These are phyloP conservation scores for Colletotrichum endophyticum DNA, from an alignment of 2,329 filamentous ascomycete genomes.

Conservation along the genomic window DNA sequence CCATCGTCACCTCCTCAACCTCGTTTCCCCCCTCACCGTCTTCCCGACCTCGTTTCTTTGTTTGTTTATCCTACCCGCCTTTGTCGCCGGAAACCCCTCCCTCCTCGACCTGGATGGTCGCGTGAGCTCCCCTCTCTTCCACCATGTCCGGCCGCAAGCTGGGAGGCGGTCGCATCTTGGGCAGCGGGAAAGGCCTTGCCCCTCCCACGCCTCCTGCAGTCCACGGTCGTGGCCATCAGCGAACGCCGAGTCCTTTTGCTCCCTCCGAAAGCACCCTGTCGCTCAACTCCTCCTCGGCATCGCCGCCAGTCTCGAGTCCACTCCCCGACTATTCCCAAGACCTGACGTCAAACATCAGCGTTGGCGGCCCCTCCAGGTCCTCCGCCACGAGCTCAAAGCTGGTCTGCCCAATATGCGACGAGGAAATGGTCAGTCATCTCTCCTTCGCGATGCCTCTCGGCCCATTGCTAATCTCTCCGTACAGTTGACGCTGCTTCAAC, in stretches of 20 bases:
- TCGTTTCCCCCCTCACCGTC: background rate
- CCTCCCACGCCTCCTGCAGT: slow-evolving; percentile 56
- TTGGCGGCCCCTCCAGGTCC: slow-evolving; percentile 60
- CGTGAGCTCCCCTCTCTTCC: slow-evolving; percentile 14
- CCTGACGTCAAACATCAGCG: slow-evolving; percentile 79
- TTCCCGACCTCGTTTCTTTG: background rate
- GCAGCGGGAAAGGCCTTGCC: slow-evolving; percentile 82
- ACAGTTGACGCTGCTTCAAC: slow-evolving; percentile 87
- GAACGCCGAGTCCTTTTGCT: slow-evolving; percentile 54
- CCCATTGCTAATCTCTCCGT: slow-evolving; percentile 18
- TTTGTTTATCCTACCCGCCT: slow-evolving; percentile 22
- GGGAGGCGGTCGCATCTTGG: slow-evolving; percentile 90
- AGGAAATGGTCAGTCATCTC: slow-evolving; percentile 80
- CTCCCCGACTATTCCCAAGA: slow-evolving; percentile 77
- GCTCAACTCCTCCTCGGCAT: slow-evolving; percentile 72
- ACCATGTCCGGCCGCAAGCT: slow-evolving; percentile 84
- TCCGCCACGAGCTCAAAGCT: slow-evolving; percentile 69
- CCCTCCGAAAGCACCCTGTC: slow-evolving; percentile 77
- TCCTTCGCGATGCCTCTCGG: background rate
- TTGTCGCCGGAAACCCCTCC: background rate
- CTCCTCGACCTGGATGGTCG: slow-evolving; percentile 11
- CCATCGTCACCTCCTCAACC: background rate
- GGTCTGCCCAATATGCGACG: slow-evolving; percentile 95
- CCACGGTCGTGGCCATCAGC: slow-evolving; percentile 36
- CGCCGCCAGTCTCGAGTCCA: slow-evolving; percentile 64